A percentile compares a stretch with the other conserved stretches of the same genome.
Evolutionary conservation across 768 basidiomycete species (phyloP).

Genomic region (Sistotremastrum niveocremeum): DNA sequence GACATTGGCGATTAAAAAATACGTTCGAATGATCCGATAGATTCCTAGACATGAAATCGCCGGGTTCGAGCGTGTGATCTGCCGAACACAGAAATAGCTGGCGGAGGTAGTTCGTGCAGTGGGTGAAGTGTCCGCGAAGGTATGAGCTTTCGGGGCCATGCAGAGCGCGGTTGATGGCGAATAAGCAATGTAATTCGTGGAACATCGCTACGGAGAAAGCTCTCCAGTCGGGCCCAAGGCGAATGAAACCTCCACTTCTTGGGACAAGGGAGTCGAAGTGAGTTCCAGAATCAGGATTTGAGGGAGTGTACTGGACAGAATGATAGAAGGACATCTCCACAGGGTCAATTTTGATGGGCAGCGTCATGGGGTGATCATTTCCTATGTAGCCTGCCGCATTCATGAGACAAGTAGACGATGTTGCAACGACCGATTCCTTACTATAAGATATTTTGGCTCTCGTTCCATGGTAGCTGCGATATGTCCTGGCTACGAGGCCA

Average conservation of each 20-base stretch:
- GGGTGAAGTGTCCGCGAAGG: conserved; percentile 3
- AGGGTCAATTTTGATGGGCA: conserved; percentile 6
- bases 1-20: conserved; percentile 17
- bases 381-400: conserved; percentile 15
- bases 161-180: background rate
- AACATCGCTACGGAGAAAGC: conserved; percentile 19
- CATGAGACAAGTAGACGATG: too few species aligned
- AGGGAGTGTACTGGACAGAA: conserved; percentile 16
- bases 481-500: too few species aligned
- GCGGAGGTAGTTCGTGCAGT: conserved; percentile 5
- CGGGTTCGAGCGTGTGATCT: conserved; percentile 5
- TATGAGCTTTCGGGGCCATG: background rate
- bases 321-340: conserved; percentile 18
- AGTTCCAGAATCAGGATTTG: conserved; percentile 11
- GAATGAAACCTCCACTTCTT: conserved; percentile 16
- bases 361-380: conserved; percentile 17
- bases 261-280: conserved; percentile 18
- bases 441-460: too few species aligned
- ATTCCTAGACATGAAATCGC: conserved; percentile 20
- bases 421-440: too few species aligned
- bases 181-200: conserved; percentile 22
- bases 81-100: conserved; percentile 2
- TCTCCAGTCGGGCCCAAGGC: conserved; percentile 13
- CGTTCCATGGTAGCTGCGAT: too few species aligned
- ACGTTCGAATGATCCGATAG: conserved; percentile 26